phyloP scores from a whole-genome alignment of 2,329 filamentous ascomycete genomes.

The Pseudogymnoascus sp. region DNA sequence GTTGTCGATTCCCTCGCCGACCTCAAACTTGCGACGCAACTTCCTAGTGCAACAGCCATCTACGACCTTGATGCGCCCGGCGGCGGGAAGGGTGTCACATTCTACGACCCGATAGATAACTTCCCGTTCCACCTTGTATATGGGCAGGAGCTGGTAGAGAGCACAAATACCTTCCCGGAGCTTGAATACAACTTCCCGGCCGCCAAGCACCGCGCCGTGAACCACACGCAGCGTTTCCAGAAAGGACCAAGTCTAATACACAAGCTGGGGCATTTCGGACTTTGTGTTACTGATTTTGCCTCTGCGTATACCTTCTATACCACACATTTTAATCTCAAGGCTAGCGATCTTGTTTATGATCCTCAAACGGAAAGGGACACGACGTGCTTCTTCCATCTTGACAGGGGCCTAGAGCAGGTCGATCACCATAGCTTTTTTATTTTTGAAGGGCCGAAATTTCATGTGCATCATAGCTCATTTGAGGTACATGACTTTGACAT shows the following conservation, averaged over 20 bases:
- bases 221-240: slow-evolving; percentile 45
- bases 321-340: slow-evolving; percentile 43
- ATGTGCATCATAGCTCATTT: slow-evolving; percentile 56
- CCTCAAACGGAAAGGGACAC: slow-evolving; percentile 29
- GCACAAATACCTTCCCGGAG: slow-evolving; percentile 33
- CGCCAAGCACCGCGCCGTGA: slow-evolving; percentile 42
- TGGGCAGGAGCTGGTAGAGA: slow-evolving; percentile 40
- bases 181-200: slow-evolving; percentile 42
- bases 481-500: slow-evolving; percentile 67
- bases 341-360: slow-evolving; percentile 35
- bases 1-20: slow-evolving; percentile 50
- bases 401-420: slow-evolving; percentile 40
- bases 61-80: slow-evolving; percentile 48
- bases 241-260: slow-evolving; percentile 42
- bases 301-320: slow-evolving; percentile 44
- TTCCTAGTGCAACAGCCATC: slow-evolving; percentile 42
- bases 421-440: slow-evolving; percentile 54
- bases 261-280: slow-evolving; percentile 49
- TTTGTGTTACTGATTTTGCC: slow-evolving; percentile 45
- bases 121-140: slow-evolving; percentile 52
- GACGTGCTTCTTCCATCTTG: slow-evolving; percentile 47
- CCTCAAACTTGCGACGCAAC: slow-evolving; percentile 41
- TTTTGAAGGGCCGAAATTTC: slow-evolving; percentile 25
- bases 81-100: slow-evolving; percentile 45
- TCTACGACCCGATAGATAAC: slow-evolving; percentile 46